phyloP scores from a whole-genome alignment of 257 asterid genomes.

The Fraxinus excelsior region DNA sequence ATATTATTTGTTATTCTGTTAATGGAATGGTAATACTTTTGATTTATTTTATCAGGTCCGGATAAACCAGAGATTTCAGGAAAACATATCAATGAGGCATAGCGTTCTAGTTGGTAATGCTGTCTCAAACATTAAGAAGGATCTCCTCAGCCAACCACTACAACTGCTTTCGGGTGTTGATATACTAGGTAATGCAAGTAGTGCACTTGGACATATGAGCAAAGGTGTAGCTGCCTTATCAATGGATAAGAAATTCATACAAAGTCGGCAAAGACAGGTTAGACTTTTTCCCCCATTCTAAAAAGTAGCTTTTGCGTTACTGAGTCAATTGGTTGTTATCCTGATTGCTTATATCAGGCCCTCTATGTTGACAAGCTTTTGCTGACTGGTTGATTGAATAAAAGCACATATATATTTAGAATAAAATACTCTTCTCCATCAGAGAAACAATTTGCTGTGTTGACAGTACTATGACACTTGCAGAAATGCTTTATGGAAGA shows the following conservation, averaged over 20 bases:
- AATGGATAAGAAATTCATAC: conserved; percentile 98
- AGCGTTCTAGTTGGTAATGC: conserved; percentile 82
- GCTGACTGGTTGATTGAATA: neutral
- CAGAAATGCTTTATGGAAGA: neutral
- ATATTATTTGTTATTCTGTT: conserved; percentile 1
- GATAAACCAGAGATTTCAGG: conserved; percentile 85
- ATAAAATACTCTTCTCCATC: neutral
- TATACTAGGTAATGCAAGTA: conserved; percentile 98
- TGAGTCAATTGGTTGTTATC: conserved; percentile 13
- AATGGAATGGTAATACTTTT: conserved; percentile 12
- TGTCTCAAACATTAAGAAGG: conserved; percentile 83
- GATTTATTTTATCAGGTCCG: conserved; percentile 65
- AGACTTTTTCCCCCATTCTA: conserved; percentile 12
- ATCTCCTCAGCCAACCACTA: conserved; percentile 93
- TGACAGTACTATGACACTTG: conserved; percentile 8
- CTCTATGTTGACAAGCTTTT: neutral
- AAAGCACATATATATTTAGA: neutral
- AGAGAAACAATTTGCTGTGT: neutral
- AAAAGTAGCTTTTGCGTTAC: conserved; percentile 3
- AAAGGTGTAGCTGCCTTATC: conserved; percentile 99
- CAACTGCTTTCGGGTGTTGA: conserved; percentile 99
- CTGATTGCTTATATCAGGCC: conserved; percentile 8
- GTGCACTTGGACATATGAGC: conserved; percentile 99
- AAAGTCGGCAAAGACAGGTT: conserved; percentile 98
- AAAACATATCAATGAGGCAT: conserved; percentile 77